Evolutionary conservation across 495 filamentous ascomycete species (phyloP), one percentile per base, ranked within the genome.

Genomic region (Aspergillus bertholletiae): DNA sequence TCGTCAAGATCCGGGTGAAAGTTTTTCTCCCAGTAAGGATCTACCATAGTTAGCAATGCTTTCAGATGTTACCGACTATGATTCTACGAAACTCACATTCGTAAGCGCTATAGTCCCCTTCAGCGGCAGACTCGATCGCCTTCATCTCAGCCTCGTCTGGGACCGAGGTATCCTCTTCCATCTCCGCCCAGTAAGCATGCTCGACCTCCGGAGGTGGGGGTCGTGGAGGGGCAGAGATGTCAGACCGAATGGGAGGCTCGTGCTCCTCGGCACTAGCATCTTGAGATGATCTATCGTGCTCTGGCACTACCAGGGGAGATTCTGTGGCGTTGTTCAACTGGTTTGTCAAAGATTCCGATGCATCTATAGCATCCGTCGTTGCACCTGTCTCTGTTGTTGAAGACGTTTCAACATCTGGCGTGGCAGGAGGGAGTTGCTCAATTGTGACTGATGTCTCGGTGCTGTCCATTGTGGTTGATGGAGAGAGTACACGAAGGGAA

Each of bases 141-240:
- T 77, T 80, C 54, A 86, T 59, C 64, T 88, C 84, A 4, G 75
- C 73, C 62, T 83, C 83, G 55, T 82, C 76, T 7, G 85, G 84
- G 1, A 61, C 55, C 1, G 81, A 80, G 27, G 69, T 77, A 52
- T 88, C 85, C 69, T 87, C 83, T 28, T 74, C 71, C 12, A 75
- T 64, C 17, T 73, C 76, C 6, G 70, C 70, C 78, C 78, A 81
- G 44, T 70, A 75, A 26, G 76, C 74, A 62, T 74, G 63, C 40
- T 80, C 77, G 6, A 74, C 54, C n/a, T 73, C 64, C 3, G 56
- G 55, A n/a, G 53, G 58, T 7, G 56, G 40, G 32, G 39, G 39
- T 15, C 46, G 44, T 12, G 55, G 46, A 39, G 43, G 53, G 18
- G 20, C 8, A 6, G 45, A 30, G 26, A 17, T 22, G 9, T 43